Evolutionary conservation across 345 rosid species (phyloP), one percentile per base, ranked within the genome.

Genomic region (Salix udensis): DNA sequence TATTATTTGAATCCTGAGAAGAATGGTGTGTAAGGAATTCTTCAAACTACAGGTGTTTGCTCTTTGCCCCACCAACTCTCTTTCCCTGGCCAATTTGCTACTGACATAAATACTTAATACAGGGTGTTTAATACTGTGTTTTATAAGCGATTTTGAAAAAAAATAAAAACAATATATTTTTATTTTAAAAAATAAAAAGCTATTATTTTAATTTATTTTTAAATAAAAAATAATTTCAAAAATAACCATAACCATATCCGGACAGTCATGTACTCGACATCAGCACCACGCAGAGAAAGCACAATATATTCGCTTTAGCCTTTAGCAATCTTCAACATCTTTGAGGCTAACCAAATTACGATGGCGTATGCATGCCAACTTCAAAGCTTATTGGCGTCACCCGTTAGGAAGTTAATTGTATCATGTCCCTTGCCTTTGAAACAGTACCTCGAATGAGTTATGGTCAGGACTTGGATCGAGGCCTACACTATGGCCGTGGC

Each of bases 361-460:
- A 52, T 71, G 68, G 65, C 39, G 74, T 65, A 76, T 69, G 76
- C 84, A 44, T 71, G 73, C 73, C 85, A 19, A 37, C 75, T 61
- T 82, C 78, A 66, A 48, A 65, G 76, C 70, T 55, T 72, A 77
- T 53, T 80, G 71, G n/a, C 68, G 64, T 80, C 82, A 75, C 84
- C 84, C 84, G 75, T 72, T 78, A 75, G 62, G 12, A n/a, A 55
- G 62, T 55, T 55, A 55, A 55, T 55, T n/a, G 62, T 26, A 55
- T n/a, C 26, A n/a, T 55, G 62, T n/a, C 62, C 60, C 10, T 31
- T 9, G 62, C n/a, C 26, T n/a, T 55, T n/a, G 26, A 55, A 55
- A 21, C 62, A n/a, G 24, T n/a, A 3, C 62, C n/a, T 55, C 11
- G 8, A 55, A 55, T 21, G 62, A 55, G 26, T 55, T 55, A 0